phyloP scores from a whole-genome alignment of 2,329 filamentous ascomycete genomes.

The Rhytidhysteron rufulum region DNA sequence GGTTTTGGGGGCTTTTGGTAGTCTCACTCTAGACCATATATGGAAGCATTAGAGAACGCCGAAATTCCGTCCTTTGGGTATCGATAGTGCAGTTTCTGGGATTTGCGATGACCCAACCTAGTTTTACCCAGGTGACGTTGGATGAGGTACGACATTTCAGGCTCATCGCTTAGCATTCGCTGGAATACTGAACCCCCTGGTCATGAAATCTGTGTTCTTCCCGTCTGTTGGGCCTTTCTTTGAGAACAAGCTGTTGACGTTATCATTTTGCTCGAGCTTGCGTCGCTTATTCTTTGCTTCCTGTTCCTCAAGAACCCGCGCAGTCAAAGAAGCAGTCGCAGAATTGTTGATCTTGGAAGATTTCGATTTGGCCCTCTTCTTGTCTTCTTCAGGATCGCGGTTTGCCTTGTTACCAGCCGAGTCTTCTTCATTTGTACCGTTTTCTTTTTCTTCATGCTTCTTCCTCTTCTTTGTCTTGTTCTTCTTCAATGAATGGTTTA shows the following conservation, averaged over 20 bases:
- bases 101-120: too few species aligned
- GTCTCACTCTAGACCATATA: too few species aligned
- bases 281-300: conserved; percentile 75
- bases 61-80: too few species aligned
- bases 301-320: conserved; percentile 82
- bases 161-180: conserved; percentile 3
- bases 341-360: conserved; percentile 70
- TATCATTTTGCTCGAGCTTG: conserved; percentile 58
- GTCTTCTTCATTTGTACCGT: conserved; percentile 48
- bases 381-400: conserved; percentile 15
- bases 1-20: too few species aligned
- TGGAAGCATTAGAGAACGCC: too few species aligned
- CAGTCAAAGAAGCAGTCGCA: conserved; percentile 78
- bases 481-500: conserved; percentile 89
- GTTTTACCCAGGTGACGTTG: too few species aligned
- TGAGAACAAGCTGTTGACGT: conserved; percentile 47
- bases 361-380: conserved; percentile 15
- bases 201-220: conserved; percentile 50
- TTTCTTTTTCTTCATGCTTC: too few species aligned
- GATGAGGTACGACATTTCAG: too few species aligned
- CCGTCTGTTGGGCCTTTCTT: conserved; percentile 34
- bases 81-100: too few species aligned
- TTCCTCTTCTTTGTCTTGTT: conserved; percentile 63
- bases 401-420: conserved; percentile 17
- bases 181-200: conserved; percentile 42